Evolutionary conservation across 345 rosid species (phyloP), one percentile per base, ranked within the genome.

Genomic region (Adansonia digitata): DNA sequence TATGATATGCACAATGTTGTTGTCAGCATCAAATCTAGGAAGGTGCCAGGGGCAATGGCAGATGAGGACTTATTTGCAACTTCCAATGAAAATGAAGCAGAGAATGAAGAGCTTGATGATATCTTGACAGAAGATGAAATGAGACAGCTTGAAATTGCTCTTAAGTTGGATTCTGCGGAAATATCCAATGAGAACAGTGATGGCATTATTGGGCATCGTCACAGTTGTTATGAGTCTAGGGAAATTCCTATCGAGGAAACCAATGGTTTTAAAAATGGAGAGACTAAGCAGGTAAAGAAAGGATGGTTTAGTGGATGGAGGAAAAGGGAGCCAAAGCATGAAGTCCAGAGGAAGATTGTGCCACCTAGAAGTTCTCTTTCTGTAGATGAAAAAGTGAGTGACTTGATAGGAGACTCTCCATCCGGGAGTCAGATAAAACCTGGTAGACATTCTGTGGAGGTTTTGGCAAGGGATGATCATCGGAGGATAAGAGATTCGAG

Each of bases 221-320:
- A 83, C 46, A 91, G 93, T 78, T 86, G 85, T 84, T 91, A 80
- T 80, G 98, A 90, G 80, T 87, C 85, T 14, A 86, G 99, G 82
- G 98, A 96, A 74, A 85, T 93, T 83, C 88, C 92, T 17, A 61
- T 93, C 15, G 88, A 88, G 59, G 97, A 90, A 75, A 64, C 60
- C 51, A 88, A 80, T 75, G 75, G 71, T 64, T 84, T 74, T 74
- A 83, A 73, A 82, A 84, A 82, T 83, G 90, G 82, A 48, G 90
- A 86, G 12, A 52, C 64, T 24, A 94, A 88, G 85, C 86, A 69
- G 31, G 97, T 90, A 83, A 95, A 93, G 90, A 93, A 90, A 84
- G 97, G 97, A 20, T 95, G 98, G 99, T 93, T 95, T 84, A 91
- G 94, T 67, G 94, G 94, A 40, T 95, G 99, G 99, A 90, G 94